Conservation (phyloP, 1,284 basidiomycete species). For the Lentinula novae-zelandiae region DNA sequence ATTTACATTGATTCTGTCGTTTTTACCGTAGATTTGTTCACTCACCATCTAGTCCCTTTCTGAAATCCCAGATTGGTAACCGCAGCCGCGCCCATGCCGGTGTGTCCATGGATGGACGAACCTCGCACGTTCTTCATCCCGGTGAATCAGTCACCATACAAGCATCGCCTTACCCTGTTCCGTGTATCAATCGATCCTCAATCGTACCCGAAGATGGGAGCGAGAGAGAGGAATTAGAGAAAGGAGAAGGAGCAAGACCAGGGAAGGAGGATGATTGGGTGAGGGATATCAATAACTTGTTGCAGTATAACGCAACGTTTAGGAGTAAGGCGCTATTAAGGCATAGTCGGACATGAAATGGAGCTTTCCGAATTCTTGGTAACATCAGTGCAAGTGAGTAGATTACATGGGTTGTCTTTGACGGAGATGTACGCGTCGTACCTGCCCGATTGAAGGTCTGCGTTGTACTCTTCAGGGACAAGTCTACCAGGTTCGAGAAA, state of each 20-base stretch:
- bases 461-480: too few relatives aligned
- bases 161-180: constrained; percentile 87
- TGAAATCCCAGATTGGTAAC: constrained; percentile 68
- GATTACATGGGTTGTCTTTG: too few relatives aligned
- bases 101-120: constrained; percentile 90
- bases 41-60: background rate
- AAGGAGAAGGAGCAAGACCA: constrained; percentile 51
- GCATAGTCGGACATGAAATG: constrained; percentile 51
- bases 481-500: too few relatives aligned
- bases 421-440: too few relatives aligned
- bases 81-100: constrained; percentile 84
- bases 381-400: too few relatives aligned
- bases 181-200: constrained; percentile 85
- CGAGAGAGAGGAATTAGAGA: constrained; percentile 16
- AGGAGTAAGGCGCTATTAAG: constrained; percentile 78
- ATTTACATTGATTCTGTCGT: background rate
- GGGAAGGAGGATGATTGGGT: constrained; percentile 95
- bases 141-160: constrained; percentile 85
- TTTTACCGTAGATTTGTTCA: background rate
- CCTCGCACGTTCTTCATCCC: constrained; percentile 75
- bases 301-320: constrained; percentile 92
- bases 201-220: constrained; percentile 54
- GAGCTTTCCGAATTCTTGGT: background rate
- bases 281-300: constrained; percentile 88
- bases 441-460: too few relatives aligned